These are phyloP conservation scores for Lumnitzera racemosa DNA, from an alignment of 345 rosid species.

Conservation along the genomic window DNA sequence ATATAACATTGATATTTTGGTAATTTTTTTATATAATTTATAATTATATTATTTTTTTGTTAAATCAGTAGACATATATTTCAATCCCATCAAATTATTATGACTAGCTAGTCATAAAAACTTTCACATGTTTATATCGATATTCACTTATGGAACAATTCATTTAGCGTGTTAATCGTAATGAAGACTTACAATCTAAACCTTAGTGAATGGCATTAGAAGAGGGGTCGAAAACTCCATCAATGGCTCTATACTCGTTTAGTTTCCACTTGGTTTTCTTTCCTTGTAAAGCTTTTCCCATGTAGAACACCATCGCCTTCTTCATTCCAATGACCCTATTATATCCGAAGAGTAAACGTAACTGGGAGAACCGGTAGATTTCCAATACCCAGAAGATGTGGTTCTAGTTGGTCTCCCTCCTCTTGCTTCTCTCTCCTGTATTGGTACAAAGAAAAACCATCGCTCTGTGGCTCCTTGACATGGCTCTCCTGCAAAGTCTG, in stretches of 20 bases:
- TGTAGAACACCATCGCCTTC: constrained; percentile 88
- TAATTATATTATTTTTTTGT: too few relatives aligned
- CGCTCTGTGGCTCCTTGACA: constrained; percentile 67
- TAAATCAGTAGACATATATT: too few relatives aligned
- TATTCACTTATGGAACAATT: too few relatives aligned
- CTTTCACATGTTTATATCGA: too few relatives aligned
- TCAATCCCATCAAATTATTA: too few relatives aligned
- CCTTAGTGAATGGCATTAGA: neutral
- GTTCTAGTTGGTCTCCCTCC: constrained; percentile 79
- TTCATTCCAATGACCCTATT: constrained; percentile 59
- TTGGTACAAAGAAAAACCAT: constrained; percentile 78
- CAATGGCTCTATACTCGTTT: constrained; percentile 71
- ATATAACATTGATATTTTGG: too few relatives aligned
- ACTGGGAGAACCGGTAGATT: constrained; percentile 82
- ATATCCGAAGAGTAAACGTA: constrained; percentile 55
- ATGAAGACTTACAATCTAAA: neutral
- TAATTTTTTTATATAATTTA: too few relatives aligned
- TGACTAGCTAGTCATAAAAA: too few relatives aligned
- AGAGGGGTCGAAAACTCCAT: constrained; percentile 12
- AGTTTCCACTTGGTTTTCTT: constrained; percentile 83
- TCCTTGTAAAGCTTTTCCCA: constrained; percentile 68
- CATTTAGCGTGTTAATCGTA: neutral
- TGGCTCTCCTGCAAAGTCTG: constrained; percentile 56
- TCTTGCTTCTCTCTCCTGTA: constrained; percentile 68
- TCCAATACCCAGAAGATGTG: constrained; percentile 85